Base-by-base conservation (phyloP, 768 basidiomycete species). In the Termitomyces sp. region DNA sequence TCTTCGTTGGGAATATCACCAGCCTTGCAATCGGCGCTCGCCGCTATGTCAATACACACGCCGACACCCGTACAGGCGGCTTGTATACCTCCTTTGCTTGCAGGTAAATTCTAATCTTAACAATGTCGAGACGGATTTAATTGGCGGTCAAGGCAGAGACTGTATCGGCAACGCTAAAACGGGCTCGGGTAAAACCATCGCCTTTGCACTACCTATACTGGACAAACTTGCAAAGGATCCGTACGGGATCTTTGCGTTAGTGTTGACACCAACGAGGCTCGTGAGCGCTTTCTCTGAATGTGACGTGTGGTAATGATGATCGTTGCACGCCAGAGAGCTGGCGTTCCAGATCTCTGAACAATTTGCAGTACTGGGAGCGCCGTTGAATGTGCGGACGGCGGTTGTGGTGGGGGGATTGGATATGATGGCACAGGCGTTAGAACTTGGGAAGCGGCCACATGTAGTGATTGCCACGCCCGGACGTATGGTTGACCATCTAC, bases 381-480 rank as follows among this genome's bases (percentile, higher is more conserved):
- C 93, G 12, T 74, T 97, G 59, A 93, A 88, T 67, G 73, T 93
- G 50, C 86, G 86, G 33, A 96, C 94, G 9, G 83, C 89, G 11
- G 94, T 98, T 8, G 77, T 98, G 34, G 95, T 98, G 2, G 97
- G 97, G 18, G 97, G 97, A 6, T 96, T 99, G 93, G 97, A 99
- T 66, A 96, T 96, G 88, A 93, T 97, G 79, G 70, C 85, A 1
- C 97, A 99, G 70, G 93, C 96, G 0, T 76, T 92, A 18, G 94
- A 95, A 66, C 83, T 99, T 15, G 79, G 81, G 2, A 84, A 86
- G 62, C 83, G 90, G 44, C 97, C 97, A 0, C 97, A 98, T 69
- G 81, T 99, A 39, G 87, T 98, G 24, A 86, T 99, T 48, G 97
- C 95, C 8, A 99, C 97, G 0, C 97, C 97, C 3, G 97, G 97